phyloP scores from a whole-genome alignment of 768 basidiomycete genomes.

The Nevesoporus exiguus region DNA sequence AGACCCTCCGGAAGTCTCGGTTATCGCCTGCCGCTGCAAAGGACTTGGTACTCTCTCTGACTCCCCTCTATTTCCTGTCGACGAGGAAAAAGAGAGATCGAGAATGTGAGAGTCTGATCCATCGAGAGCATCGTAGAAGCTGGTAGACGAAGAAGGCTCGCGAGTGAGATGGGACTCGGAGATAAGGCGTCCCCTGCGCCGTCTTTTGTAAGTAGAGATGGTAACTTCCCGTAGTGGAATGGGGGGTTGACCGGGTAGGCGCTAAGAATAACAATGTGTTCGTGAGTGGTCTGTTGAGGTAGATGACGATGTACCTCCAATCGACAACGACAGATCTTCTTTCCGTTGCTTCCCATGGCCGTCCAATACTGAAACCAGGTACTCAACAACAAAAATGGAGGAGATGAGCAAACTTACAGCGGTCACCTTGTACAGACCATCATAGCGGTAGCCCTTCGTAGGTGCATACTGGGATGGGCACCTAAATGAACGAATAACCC shows the following conservation, averaged over 20 bases:
- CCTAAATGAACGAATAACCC: conserved; percentile 26
- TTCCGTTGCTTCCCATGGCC: conserved; percentile 10
- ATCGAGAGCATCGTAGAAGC: too few relatives aligned
- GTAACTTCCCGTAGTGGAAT: conserved; percentile 11
- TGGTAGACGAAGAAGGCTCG: too few relatives aligned
- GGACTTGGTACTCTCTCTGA: too few relatives aligned
- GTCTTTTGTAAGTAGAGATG: neutral
- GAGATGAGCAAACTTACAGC: conserved; percentile 10
- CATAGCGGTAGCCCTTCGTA: conserved; percentile 25
- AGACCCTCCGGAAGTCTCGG: too few relatives aligned
- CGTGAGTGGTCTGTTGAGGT: neutral
- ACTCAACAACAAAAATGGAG: neutral
- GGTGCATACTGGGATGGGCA: conserved; percentile 27
- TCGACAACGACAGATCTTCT: conserved; percentile 24
- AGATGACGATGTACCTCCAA: conserved; percentile 18
- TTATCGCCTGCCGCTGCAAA: too few relatives aligned
- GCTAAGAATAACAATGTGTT: conserved; percentile 11
- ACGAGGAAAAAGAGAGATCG: too few relatives aligned
- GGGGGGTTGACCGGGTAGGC: conserved; percentile 25
- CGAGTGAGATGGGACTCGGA: neutral
- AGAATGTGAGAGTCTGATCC: too few relatives aligned
- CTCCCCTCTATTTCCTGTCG: too few relatives aligned
- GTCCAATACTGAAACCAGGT: conserved; percentile 20
- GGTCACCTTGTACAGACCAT: conserved; percentile 28
- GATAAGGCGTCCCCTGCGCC: neutral